A percentile compares a stretch with the other conserved stretches of the same genome.
Conservation (phyloP, 108 stramenopile genomes). For the Skeletonema potamos region DNA sequence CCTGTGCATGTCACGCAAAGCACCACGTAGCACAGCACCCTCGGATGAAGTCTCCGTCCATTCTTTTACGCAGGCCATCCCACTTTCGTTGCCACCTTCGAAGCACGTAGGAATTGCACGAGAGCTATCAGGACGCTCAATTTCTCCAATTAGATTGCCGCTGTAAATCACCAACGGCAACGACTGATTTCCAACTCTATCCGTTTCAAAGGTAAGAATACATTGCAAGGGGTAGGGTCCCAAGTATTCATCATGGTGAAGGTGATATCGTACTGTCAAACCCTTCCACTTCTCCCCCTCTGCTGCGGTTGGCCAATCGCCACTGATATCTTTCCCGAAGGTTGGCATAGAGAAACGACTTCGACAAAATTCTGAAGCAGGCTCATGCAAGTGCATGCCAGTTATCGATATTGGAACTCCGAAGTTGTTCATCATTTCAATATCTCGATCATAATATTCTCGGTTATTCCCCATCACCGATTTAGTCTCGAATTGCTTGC, state of each 20-base stretch:
- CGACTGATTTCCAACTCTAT: slow-evolving; percentile 37
- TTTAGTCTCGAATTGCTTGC: neutral
- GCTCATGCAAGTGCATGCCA: slow-evolving; percentile 12
- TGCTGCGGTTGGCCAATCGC: slow-evolving; percentile 10
- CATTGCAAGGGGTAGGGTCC: slow-evolving; percentile 10
- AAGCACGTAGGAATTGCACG: neutral
- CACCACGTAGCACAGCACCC: slow-evolving; percentile 12
- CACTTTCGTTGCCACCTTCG: neutral
- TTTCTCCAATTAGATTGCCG: slow-evolving; percentile 30
- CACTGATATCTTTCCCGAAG: neutral
- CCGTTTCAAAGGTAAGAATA: slow-evolving; percentile 30
- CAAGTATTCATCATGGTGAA: slow-evolving; percentile 3
- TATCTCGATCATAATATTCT: slow-evolving; percentile 28
- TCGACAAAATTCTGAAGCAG: slow-evolving; percentile 14
- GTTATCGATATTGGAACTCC: slow-evolving; percentile 32
- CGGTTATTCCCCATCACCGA: slow-evolving; percentile 10
- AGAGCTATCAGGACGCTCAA: slow-evolving; percentile 18
- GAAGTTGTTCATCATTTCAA: slow-evolving; percentile 40
- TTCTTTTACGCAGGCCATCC: slow-evolving; percentile 21
- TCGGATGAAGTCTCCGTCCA: slow-evolving; percentile 19
- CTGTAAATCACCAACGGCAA: slow-evolving; percentile 38
- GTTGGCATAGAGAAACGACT: slow-evolving; percentile 19
- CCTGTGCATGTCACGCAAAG: slow-evolving; percentile 8
- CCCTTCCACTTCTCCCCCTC: slow-evolving; percentile 24
- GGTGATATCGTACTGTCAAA: slow-evolving; percentile 23